Evolutionary conservation across 129 eudicot genomes (phyloP).

Genomic region (Glebionis coronaria): DNA sequence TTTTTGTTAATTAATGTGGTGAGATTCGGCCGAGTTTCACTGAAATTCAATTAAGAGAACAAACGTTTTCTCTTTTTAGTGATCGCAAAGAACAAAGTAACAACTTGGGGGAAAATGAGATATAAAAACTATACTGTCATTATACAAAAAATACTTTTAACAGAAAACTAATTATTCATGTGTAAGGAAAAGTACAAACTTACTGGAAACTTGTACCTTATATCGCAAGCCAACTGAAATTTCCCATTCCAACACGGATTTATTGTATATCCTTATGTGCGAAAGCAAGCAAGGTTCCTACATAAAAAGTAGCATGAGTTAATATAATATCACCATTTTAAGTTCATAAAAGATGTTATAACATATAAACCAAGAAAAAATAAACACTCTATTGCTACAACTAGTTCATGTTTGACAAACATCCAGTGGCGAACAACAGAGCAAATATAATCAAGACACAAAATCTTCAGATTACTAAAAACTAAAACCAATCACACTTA

Average conservation of each 20-base stretch:
- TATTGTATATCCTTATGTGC: conserved; percentile 86
- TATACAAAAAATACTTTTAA: neutral
- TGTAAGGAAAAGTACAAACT: neutral
- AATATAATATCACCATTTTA: too few relatives aligned
- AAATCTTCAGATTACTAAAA: neutral
- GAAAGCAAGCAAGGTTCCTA: conserved; percentile 96
- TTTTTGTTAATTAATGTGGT: too few relatives aligned
- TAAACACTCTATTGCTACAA: too few relatives aligned
- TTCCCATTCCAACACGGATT: conserved; percentile 98
- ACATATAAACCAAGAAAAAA: too few relatives aligned
- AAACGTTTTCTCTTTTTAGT: too few relatives aligned
- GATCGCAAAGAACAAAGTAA: too few relatives aligned
- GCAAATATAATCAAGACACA: neutral
- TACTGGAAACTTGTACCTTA: conserved; percentile 51
- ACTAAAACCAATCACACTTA: too few relatives aligned
- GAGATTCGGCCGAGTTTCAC: too few relatives aligned
- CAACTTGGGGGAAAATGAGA: too few relatives aligned
- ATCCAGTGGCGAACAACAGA: neutral
- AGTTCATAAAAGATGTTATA: too few relatives aligned
- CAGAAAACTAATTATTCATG: conserved; percentile 15
- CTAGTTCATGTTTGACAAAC: too few relatives aligned
- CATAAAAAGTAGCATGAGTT: conserved; percentile 3
- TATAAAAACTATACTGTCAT: neutral
- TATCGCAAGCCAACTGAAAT: conserved; percentile 87
- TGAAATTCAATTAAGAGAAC: too few relatives aligned